Conservation (phyloP, 106 monocot genomes). For the Phalaenopsis equestris region DNA sequence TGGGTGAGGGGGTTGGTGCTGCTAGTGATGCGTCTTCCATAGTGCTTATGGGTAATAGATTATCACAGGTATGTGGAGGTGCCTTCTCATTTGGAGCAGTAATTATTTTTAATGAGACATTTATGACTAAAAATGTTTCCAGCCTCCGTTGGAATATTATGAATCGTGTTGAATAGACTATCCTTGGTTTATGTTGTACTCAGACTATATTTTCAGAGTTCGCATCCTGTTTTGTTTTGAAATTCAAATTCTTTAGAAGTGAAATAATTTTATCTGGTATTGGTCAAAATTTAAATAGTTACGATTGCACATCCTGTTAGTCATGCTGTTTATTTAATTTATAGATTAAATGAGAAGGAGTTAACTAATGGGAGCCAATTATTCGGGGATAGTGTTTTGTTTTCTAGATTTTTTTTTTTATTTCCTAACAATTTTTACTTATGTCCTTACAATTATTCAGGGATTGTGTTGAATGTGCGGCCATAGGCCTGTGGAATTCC, state of each 20-base stretch:
- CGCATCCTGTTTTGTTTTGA: background rate
- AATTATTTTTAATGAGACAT: background rate
- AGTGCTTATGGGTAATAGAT: slow-evolving; percentile 83
- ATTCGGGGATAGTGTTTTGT: background rate
- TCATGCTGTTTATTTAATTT: background rate
- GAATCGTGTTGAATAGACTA: background rate
- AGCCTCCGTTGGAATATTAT: background rate
- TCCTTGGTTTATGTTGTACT: background rate
- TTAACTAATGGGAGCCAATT: background rate
- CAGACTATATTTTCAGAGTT: background rate
- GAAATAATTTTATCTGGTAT: background rate
- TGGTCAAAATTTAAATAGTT: background rate
- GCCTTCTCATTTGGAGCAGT: background rate
- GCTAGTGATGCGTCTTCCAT: slow-evolving; percentile 96
- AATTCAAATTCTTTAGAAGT: slow-evolving; percentile 2
- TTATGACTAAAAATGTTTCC: background rate
- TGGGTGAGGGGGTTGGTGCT: slow-evolving; percentile 94
- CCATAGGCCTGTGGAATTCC: background rate
- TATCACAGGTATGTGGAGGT: slow-evolving; percentile 62
- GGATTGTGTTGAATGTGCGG: background rate
- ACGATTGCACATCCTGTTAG: background rate
- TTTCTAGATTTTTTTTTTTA: background rate
- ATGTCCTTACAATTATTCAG: background rate
- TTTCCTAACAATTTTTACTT: background rate
- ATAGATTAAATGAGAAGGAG: background rate